Evolutionary conservation across 768 basidiomycete genomes (phyloP).

Genomic region (Aureoboletus auriporus): DNA sequence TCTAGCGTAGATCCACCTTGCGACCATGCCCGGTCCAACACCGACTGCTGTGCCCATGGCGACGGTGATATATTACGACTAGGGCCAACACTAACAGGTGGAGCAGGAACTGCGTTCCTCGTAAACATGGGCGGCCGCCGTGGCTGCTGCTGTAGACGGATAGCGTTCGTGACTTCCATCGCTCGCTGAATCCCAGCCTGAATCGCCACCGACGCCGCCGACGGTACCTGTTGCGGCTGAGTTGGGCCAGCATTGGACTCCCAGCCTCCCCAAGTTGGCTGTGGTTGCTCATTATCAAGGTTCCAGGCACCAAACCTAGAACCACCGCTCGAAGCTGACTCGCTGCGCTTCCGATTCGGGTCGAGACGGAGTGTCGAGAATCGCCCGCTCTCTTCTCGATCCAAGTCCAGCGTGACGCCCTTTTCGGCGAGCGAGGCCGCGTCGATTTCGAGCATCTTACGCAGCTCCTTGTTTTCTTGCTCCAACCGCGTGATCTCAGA

Average conservation of each 20-base stretch:
- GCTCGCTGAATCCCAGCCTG: slow-evolving; percentile 35
- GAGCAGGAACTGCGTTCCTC: slow-evolving; percentile 31
- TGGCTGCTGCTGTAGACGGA: slow-evolving; percentile 50
- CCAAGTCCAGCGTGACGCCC: slow-evolving; percentile 49
- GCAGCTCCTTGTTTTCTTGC: slow-evolving; percentile 76
- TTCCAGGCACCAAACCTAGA: slow-evolving; percentile 25
- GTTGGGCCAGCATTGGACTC: slow-evolving; percentile 23
- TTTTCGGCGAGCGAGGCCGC: slow-evolving; percentile 45
- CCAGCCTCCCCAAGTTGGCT: slow-evolving; percentile 23
- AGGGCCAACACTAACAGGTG: slow-evolving; percentile 30
- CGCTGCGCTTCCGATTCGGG: slow-evolving; percentile 22
- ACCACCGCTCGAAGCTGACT: slow-evolving; percentile 19
- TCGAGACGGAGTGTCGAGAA: slow-evolving; percentile 23
- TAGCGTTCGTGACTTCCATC: slow-evolving; percentile 48
- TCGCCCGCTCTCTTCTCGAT: slow-evolving; percentile 42
- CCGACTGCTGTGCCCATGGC: slow-evolving; percentile 37
- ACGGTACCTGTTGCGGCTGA: slow-evolving; percentile 29
- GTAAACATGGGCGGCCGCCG: slow-evolving; percentile 58
- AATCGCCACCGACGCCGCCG: slow-evolving; percentile 20
- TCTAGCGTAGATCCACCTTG: slow-evolving; percentile 37
- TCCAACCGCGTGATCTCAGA: slow-evolving; percentile 79
- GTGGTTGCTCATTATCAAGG: slow-evolving; percentile 27
- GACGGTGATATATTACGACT: slow-evolving; percentile 39
- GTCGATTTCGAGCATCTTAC: slow-evolving; percentile 75
- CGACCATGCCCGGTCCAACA: slow-evolving; percentile 43